phyloP scores from a whole-genome alignment of 148 eudicot genomes.

The Hydrangea macrophylla region DNA sequence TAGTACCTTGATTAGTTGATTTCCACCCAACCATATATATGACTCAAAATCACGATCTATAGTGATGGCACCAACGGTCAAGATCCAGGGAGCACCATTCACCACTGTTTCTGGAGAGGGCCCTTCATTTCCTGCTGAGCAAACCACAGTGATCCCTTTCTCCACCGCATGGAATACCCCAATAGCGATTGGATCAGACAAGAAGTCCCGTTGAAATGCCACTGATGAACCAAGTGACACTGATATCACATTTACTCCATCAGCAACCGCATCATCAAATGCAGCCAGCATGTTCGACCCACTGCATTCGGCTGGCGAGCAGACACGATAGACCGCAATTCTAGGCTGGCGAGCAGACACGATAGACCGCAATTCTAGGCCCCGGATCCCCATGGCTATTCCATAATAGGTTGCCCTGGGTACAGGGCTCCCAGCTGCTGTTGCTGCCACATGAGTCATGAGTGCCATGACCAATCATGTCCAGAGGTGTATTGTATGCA shows the following conservation, averaged over 20 bases:
- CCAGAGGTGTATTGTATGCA: constrained; percentile 22
- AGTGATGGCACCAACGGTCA: constrained; percentile 68
- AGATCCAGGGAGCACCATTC: constrained; percentile 74
- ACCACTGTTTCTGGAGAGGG: constrained; percentile 41
- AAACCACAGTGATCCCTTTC: constrained; percentile 58
- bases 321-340: constrained; percentile 67
- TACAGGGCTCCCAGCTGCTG: constrained; percentile 54
- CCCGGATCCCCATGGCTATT: constrained; percentile 52
- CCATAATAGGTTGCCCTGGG: constrained; percentile 61
- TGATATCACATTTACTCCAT: constrained; percentile 68
- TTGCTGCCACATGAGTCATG: constrained; percentile 75
- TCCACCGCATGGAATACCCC: constrained; percentile 73
- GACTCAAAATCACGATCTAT: constrained; percentile 60
- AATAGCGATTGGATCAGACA: constrained; percentile 52
- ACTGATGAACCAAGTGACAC: constrained; percentile 53
- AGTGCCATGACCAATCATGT: constrained; percentile 58
- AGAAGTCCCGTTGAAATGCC: constrained; percentile 17
- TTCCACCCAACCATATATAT: constrained; percentile 43
- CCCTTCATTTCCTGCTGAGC: constrained; percentile 71
- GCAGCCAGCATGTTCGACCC: constrained; percentile 66
- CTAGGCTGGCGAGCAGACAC: constrained; percentile 66
- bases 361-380: constrained; percentile 69
- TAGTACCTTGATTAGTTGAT: constrained; percentile 38
- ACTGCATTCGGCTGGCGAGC: constrained; percentile 34
- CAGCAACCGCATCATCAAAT: constrained; percentile 69